These are phyloP conservation scores for Candida albicans DNA, from an alignment of 1,139 yeast species.

Conservation along the genomic window DNA sequence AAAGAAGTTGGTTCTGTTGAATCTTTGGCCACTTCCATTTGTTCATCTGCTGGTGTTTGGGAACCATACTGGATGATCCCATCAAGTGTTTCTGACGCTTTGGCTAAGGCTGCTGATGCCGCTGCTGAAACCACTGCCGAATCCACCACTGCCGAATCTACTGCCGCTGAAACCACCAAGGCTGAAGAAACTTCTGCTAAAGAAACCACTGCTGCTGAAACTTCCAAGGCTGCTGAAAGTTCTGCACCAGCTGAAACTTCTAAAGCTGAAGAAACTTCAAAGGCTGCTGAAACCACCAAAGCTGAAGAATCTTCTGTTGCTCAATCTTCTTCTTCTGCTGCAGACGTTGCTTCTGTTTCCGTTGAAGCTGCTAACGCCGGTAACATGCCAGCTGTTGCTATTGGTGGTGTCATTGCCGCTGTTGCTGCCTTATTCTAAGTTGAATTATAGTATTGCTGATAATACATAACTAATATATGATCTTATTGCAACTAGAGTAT, in stretches of 20 bases:
- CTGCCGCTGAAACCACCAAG: not conserved
- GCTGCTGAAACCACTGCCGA: slow-evolving; percentile 9
- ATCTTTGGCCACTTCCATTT: slow-evolving; percentile 27
- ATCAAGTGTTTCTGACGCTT: slow-evolving; percentile 15
- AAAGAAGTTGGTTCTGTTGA: slow-evolving; percentile 22
- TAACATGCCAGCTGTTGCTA: slow-evolving; percentile 11
- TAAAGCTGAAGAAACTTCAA: slow-evolving; percentile 1
- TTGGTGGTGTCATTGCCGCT: slow-evolving; percentile 15
- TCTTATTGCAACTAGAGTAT: too few species aligned
- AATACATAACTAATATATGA: too few species aligned
- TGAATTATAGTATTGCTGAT: too few species aligned
- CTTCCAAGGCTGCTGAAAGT: slow-evolving; percentile 7
- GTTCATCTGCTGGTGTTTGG: slow-evolving; percentile 29
- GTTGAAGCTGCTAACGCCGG: slow-evolving; percentile 9
- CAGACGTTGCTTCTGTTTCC: slow-evolving; percentile 6
- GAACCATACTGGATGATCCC: slow-evolving; percentile 28
- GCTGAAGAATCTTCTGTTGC: slow-evolving; percentile 7
- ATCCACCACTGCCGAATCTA: slow-evolving; percentile 6
- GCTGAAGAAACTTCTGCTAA: slow-evolving; percentile 5
- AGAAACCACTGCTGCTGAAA: slow-evolving; percentile 8
- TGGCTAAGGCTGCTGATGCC: slow-evolving; percentile 13
- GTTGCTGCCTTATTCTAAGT: slow-evolving; percentile 13
- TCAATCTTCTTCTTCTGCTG: slow-evolving; percentile 5
- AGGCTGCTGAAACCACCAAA: slow-evolving; percentile 5
- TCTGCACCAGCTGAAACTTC: slow-evolving; percentile 5